Evolutionary conservation across 768 basidiomycete genomes (phyloP).

Genomic region (Amanita subjunquillea): DNA sequence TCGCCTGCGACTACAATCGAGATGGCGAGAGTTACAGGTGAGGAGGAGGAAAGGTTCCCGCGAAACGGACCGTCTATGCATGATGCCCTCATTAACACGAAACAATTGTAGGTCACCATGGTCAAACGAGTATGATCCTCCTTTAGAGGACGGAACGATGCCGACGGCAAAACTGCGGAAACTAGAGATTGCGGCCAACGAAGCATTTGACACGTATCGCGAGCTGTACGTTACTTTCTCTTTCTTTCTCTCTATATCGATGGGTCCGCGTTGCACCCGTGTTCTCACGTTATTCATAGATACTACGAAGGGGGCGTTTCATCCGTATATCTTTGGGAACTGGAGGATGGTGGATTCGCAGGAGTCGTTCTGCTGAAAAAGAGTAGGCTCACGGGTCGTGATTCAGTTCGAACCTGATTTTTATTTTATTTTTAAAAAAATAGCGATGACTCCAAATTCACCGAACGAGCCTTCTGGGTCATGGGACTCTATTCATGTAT

Average conservation of each 20-base stretch:
- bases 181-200: constrained; percentile 87
- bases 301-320: constrained; percentile 99
- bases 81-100: not conserved
- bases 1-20: constrained; percentile 89
- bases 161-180: constrained; percentile 82
- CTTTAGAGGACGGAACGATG: constrained; percentile 78
- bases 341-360: constrained; percentile 93
- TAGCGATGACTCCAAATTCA: constrained; percentile 51
- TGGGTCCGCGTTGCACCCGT: not conserved
- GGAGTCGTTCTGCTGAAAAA: constrained; percentile 97
- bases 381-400: constrained; percentile 32
- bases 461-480: constrained; percentile 66
- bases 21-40: constrained; percentile 89
- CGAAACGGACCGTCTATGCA: not conserved
- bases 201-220: constrained; percentile 95
- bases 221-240: constrained; percentile 56
- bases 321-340: constrained; percentile 96
- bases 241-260: not conserved
- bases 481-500: constrained; percentile 99
- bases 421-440: not conserved
- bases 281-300: constrained; percentile 25
- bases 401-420: not conserved
- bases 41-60: constrained; percentile 23
- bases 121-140: constrained; percentile 95
- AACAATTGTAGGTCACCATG: constrained; percentile 76